Conservation (phyloP, 2,329 filamentous ascomycete genomes). For the Venturia nashicola region DNA sequence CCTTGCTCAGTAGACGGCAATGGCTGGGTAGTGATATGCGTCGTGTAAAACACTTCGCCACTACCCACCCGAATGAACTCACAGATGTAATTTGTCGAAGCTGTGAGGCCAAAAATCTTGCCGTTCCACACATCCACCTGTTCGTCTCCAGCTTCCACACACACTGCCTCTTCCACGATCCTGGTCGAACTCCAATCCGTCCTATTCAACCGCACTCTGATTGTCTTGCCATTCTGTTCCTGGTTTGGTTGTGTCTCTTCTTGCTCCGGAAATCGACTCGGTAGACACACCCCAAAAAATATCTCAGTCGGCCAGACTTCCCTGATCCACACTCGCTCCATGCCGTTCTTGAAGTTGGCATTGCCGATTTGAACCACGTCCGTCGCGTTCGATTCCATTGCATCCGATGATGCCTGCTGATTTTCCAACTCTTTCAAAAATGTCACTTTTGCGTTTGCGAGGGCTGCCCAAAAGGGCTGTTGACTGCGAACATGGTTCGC, state of each 20-base stretch:
- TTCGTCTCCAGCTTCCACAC: conserved; percentile 32
- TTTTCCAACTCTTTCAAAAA: conserved; percentile 72
- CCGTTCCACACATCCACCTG: conserved; percentile 52
- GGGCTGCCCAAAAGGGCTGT: conserved; percentile 86
- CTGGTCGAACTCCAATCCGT: conserved; percentile 68
- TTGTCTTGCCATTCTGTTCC: conserved; percentile 49
- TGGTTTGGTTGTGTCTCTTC: conserved; percentile 16
- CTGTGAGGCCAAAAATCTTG: conserved; percentile 54
- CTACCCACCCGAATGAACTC: conserved; percentile 62
- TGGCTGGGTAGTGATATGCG: conserved; percentile 56
- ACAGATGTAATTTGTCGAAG: conserved; percentile 64
- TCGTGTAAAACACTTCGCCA: conserved; percentile 55
- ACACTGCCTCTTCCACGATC: conserved; percentile 43
- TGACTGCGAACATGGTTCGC: conserved; percentile 81
- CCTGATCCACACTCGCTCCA: conserved; percentile 67
- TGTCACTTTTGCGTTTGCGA: conserved; percentile 93
- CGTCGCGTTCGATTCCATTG: conserved; percentile 60
- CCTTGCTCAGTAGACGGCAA: conserved; percentile 47
- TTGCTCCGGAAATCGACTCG: conserved; percentile 34
- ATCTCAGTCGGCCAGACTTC: conserved; percentile 69
- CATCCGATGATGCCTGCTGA: conserved; percentile 63
- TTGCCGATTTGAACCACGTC: conserved; percentile 68
- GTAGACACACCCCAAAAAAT: conserved; percentile 61
- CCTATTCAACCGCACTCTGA: conserved; percentile 68
- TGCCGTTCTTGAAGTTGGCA: conserved; percentile 56